Evolutionary conservation across 2,329 filamentous ascomycete species (phyloP), one percentile per base, ranked within the genome.

Genomic region (Amauroascus verrucosus): DNA sequence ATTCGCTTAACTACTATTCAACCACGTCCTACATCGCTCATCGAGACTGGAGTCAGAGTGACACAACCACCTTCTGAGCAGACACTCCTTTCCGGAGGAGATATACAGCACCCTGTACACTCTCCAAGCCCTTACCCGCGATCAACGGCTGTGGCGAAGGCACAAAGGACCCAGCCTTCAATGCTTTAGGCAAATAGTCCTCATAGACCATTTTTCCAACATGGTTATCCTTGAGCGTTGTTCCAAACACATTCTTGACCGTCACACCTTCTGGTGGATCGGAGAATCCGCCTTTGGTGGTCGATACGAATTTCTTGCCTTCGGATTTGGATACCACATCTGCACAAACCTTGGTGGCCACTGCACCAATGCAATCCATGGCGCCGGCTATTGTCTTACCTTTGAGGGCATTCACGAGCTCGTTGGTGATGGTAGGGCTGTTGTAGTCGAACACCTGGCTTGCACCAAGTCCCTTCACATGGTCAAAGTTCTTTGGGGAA

Each of bases 361-460:
- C 59, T 13, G 41, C 28, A n/a, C 54, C 53, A 11, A 54, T 54
- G 20, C 63, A 13, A 53, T 62, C 1, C 57, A 48, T 3, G 37
- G 37, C 37, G 14, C 37, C 37, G 37, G 37, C 37, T 14, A 40
- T 20, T 4, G 13, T 52, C 2, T 53, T 54, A 6, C 51, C 62
- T 14, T 63, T 53, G 7, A 67, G 57, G 3, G 56, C 61, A 0
- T 20, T 14, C 4, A 67, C 60, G 1, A 59, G 63, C 0, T 60
- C 54, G n/a, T 40, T n/a, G 37, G 16, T 20, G 37, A 40, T 40
- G 37, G 37, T 40, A 6, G 43, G 43, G 28, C 60, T 64, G 5
- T 65, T 68, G 60, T 78, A 75, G 58, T 77, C 75, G 44, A 75
- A 75, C 0, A 71, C 70, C 1, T 68, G 59, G 8, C 57, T 62